These are phyloP conservation scores for Funneliformis mosseae DNA, from an alignment of 192 early-diverging fungal genomes.

Conservation along the genomic window DNA sequence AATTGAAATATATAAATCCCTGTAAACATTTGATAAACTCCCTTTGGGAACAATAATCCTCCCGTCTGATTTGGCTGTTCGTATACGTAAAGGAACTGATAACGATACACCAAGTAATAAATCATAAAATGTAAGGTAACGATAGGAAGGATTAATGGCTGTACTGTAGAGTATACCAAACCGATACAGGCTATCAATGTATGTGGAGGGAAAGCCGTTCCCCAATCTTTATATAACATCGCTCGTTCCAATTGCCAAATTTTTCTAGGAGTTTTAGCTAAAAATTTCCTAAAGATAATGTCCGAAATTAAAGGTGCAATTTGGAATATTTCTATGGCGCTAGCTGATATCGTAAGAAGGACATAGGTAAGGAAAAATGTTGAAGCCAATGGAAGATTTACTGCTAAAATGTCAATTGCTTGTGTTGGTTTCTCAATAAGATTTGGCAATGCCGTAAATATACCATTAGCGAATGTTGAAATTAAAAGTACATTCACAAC, in stretches of 20 bases:
- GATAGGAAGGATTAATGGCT: constrained; percentile 82
- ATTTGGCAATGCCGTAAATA: constrained; percentile 45
- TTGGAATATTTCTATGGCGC: constrained; percentile 71
- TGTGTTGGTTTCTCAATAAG: constrained; percentile 32
- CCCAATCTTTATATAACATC: constrained; percentile 58
- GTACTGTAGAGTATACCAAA: constrained; percentile 74
- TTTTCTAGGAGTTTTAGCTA: constrained; percentile 77
- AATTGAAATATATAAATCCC: constrained; percentile 76
- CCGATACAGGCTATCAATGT: constrained; percentile 71
- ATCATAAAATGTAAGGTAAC: constrained; percentile 73
- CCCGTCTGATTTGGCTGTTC: constrained; percentile 57
- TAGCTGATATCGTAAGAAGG: constrained; percentile 68
- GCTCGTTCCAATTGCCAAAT: constrained; percentile 55
- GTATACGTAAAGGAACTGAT: constrained; percentile 84
- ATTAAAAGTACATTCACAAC: constrained; percentile 80
- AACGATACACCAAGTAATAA: constrained; percentile 73
- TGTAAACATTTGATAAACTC: constrained; percentile 63
- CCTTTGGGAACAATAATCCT: constrained; percentile 64
- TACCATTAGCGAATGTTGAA: constrained; percentile 69
- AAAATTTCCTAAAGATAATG: constrained; percentile 52
- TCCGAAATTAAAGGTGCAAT: constrained; percentile 65
- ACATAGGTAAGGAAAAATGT: constrained; percentile 88
- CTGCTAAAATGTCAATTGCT: constrained; percentile 54
- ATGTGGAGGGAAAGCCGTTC: constrained; percentile 65
- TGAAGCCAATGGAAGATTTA: constrained; percentile 70